These are phyloP conservation scores for Alternaria sp. DNA, from an alignment of 2,329 filamentous ascomycete genomes.

Conservation along the genomic window DNA sequence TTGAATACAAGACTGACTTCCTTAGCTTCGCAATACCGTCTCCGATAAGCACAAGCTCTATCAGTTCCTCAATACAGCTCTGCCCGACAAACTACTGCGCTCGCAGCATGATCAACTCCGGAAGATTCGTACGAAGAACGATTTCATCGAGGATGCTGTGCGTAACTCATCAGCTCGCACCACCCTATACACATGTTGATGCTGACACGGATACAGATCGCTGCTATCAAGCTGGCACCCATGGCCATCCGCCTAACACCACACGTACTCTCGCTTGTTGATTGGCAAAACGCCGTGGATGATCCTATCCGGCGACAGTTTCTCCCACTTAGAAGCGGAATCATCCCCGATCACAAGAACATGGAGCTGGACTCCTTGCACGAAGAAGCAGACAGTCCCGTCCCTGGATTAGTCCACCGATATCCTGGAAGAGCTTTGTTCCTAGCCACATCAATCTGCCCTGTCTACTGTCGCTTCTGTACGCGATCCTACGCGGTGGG, in stretches of 20 bases:
- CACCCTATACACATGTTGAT: background rate
- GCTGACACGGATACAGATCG: slow-evolving; percentile 23
- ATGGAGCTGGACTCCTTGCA: slow-evolving; percentile 65
- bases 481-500: slow-evolving; percentile 67
- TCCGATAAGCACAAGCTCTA: slow-evolving; percentile 56
- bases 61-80: slow-evolving; percentile 57
- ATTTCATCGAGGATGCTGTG: slow-evolving; percentile 61
- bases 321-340: slow-evolving; percentile 61
- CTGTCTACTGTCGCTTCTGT: slow-evolving; percentile 68
- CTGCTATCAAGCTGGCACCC: slow-evolving; percentile 60
- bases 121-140: slow-evolving; percentile 55
- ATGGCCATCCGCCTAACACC: slow-evolving; percentile 68
- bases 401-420: slow-evolving; percentile 66
- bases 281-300: slow-evolving; percentile 65
- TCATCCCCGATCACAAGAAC: slow-evolving; percentile 62
- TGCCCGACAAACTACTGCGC: slow-evolving; percentile 59
- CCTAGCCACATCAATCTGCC: slow-evolving; percentile 65
- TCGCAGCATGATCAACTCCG: slow-evolving; percentile 36
- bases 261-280: slow-evolving; percentile 63
- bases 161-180: background rate
- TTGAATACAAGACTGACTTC: background rate
- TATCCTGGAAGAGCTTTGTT: slow-evolving; percentile 70
- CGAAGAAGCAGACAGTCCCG: slow-evolving; percentile 63
- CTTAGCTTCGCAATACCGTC: slow-evolving; percentile 59
- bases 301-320: slow-evolving; percentile 68